phyloP scores from a whole-genome alignment of 192 early-diverging fungal species.

The Umbelopsis ramanniana region DNA sequence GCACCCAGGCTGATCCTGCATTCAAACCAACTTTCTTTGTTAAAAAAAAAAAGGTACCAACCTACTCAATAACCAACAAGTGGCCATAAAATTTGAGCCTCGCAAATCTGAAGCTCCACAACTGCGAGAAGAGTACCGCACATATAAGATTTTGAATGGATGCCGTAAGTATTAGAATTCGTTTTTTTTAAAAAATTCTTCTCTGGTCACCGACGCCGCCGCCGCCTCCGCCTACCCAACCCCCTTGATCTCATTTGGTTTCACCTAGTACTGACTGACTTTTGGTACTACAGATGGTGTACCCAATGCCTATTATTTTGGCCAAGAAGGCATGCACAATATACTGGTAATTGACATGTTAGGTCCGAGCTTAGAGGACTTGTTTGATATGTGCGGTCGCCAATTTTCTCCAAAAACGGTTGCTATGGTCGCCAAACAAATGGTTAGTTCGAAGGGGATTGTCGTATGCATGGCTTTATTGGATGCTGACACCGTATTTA shows the following conservation, averaged over 20 bases:
- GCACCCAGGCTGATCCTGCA: not conserved
- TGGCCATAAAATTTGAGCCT: constrained; percentile 98
- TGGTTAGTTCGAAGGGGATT: constrained; percentile 56
- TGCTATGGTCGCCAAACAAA: constrained; percentile 94
- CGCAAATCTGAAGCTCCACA: constrained; percentile 97
- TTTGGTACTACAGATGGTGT: constrained; percentile 65
- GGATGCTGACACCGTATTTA: not conserved
- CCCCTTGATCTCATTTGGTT: too few relatives aligned
- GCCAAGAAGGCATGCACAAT: constrained; percentile 94
- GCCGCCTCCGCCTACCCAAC: too few relatives aligned
- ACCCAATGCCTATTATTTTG: constrained; percentile 92
- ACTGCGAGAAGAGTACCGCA: constrained; percentile 93
- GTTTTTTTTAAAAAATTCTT: not conserved
- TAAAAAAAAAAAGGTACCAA: constrained; percentile 65
- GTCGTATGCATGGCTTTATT: not conserved
- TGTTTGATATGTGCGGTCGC: constrained; percentile 93
- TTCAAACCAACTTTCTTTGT: constrained; percentile 2
- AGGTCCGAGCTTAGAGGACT: constrained; percentile 92
- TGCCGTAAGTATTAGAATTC: constrained; percentile 40
- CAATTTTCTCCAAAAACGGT: constrained; percentile 91
- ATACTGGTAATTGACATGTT: constrained; percentile 92
- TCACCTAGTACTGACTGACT: not conserved
- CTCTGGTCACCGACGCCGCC: too few relatives aligned
- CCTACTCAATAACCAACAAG: constrained; percentile 86
- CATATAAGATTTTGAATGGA: constrained; percentile 91